Base-by-base conservation (phyloP, 2,329 filamentous ascomycete genomes). In the Gnomoniopsis sp. region DNA sequence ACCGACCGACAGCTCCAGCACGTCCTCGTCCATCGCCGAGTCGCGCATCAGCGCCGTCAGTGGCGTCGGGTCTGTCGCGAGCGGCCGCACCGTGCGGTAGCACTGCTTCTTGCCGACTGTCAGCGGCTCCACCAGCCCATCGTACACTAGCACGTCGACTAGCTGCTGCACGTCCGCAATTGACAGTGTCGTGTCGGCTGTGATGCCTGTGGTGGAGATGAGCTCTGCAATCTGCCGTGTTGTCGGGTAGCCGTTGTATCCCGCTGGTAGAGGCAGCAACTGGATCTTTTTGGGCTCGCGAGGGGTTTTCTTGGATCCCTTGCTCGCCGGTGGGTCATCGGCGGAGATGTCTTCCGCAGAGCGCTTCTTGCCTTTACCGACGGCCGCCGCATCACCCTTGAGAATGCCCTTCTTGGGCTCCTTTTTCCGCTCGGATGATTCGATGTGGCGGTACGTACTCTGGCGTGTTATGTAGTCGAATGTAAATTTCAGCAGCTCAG, bases 81-180 rank as follows among this genome's bases (percentile, higher is more conserved):
- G 70, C 49, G 82, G 70, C 51, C 81, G 77, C 38, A 77, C 73
- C 3, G 80, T 79, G 53, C 83, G 77, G 72, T 83, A 88, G 52
- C 78, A 82, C 52, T 78, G 70, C 62, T 74, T 75, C 30, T 75
- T 75, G 49, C 74, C 79, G 58, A 80, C 76, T 60, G 74, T 77
- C 58, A 88, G 76, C 34, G 78, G 76, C 71, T 98, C 91, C 49
- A 99, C 77, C 61, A 90, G 87, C 53, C 91, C 90, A 68, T 99
- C 95, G 75, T 88, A 96, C 53, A 91, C 87, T 60, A 99, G 85
- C 66, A 97, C 89, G 67, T 97, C 89, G 46, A 98, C 81, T 19
- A 98, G 80, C 70, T 93, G 88, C 68, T 91, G 85, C 65, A 98
- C 88, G 67, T 96, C 93, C 34, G 85, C 83, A 65, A 91, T 87